A percentile compares a stretch with the other conserved stretches of the same genome.
phyloP scores from a whole-genome alignment of 1,139 yeast genomes.

The Hyphopichia fennica region DNA sequence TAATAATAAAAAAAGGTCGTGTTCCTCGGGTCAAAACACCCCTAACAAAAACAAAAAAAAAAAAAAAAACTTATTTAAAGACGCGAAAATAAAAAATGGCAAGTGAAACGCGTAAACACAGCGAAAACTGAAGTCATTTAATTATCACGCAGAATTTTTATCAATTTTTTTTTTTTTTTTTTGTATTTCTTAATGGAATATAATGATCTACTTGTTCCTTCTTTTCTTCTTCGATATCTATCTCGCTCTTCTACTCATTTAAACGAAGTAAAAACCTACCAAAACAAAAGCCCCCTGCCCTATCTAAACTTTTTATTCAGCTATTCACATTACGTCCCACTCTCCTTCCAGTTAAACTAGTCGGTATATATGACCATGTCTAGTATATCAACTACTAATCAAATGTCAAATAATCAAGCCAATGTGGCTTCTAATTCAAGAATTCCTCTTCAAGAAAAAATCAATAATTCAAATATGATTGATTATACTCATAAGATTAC shows the following conservation, averaged over 20 bases:
- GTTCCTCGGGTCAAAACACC: not conserved
- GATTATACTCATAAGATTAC: not conserved
- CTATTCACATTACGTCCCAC: too few species aligned
- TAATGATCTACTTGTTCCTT: not conserved
- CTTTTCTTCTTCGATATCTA: not conserved
- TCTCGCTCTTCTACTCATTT: too few species aligned
- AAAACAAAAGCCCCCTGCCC: too few species aligned
- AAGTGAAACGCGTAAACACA: not conserved
- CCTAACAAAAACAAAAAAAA: not conserved
- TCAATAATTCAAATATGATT: slow-evolving; percentile 5
- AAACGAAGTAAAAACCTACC: not conserved
- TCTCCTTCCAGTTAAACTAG: not conserved
- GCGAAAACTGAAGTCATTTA: not conserved
- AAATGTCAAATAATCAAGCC: not conserved
- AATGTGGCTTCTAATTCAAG: slow-evolving; percentile 5
- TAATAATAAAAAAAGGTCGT: not conserved
- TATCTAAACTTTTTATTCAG: too few species aligned
- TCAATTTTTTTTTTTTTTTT: not conserved
- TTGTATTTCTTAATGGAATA: not conserved
- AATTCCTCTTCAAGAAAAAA: slow-evolving; percentile 18
- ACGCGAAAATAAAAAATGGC: not conserved
- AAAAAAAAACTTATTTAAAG: too few species aligned
- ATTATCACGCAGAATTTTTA: not conserved
- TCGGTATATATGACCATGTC: not conserved
- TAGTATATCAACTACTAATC: not conserved